Percentiles rank a stretch among this genome's conserved stretches.
These are phyloP conservation scores for Aspergillus sp. DNA, from an alignment of 2,329 filamentous ascomycete genomes.

Conservation along the genomic window DNA sequence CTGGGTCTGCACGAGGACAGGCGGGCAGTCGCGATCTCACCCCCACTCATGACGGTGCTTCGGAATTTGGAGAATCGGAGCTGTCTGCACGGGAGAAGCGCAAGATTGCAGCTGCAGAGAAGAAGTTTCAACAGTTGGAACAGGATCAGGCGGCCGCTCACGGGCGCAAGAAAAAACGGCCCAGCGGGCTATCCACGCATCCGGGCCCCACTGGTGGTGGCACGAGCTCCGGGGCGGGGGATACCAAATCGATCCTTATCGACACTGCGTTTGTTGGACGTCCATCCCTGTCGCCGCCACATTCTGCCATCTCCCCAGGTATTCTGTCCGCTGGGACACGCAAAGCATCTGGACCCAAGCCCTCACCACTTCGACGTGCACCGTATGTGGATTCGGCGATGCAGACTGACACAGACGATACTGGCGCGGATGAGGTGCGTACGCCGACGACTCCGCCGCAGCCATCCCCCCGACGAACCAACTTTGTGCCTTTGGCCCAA, in stretches of 20 bases:
- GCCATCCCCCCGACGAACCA: constrained; percentile 16
- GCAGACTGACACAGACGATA: constrained; percentile 40
- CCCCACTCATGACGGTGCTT: constrained; percentile 42
- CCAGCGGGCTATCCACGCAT: constrained; percentile 47
- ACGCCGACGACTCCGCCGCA: constrained; percentile 8
- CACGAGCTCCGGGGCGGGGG: constrained; percentile 28
- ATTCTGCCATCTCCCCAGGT: constrained; percentile 18
- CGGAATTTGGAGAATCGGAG: constrained; percentile 46
- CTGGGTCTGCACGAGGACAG: constrained; percentile 49
- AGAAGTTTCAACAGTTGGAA: constrained; percentile 54
- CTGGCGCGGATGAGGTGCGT: constrained; percentile 28
- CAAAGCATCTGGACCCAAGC: constrained; percentile 22
- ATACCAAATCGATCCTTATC: constrained; percentile 23
- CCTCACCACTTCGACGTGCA: constrained; percentile 19
- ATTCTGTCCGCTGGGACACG: constrained; percentile 19
- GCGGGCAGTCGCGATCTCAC: constrained; percentile 55
- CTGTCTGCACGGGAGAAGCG: constrained; percentile 55
- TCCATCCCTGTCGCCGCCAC: constrained; percentile 30
- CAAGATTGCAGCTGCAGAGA: constrained; percentile 56
- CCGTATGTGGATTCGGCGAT: constrained; percentile 35
- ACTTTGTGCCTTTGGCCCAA: constrained; percentile 35
- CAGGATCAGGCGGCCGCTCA: constrained; percentile 42
- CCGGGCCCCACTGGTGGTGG: constrained; percentile 38
- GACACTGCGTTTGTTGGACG: constrained; percentile 16
- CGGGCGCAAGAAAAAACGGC: constrained; percentile 47